Conservation (phyloP, 2,329 filamentous ascomycete species). For the Fusarium camptoceras region DNA sequence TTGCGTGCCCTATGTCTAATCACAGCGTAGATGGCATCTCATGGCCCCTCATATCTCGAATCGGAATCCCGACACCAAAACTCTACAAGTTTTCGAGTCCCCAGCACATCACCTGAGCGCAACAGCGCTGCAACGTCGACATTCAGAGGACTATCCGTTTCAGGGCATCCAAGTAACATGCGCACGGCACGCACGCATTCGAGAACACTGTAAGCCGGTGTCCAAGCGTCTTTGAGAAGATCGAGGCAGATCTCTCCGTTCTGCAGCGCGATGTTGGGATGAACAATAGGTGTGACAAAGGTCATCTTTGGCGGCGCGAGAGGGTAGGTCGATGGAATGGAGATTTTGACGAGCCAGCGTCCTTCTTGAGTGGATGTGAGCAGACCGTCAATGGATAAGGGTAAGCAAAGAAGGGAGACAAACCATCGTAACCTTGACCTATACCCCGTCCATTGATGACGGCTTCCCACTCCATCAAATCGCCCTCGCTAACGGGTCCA, state of each 20-base stretch:
- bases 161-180: conserved; percentile 72
- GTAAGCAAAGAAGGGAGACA: neutral
- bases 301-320: conserved; percentile 78
- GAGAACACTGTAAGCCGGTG: conserved; percentile 84
- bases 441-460: conserved; percentile 70
- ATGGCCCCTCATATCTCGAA: conserved; percentile 54
- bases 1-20: neutral
- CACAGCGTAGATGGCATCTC: neutral
- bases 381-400: neutral
- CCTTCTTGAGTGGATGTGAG: conserved; percentile 62
- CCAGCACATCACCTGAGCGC: conserved; percentile 74
- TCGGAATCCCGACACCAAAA: conserved; percentile 68
- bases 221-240: conserved; percentile 83
- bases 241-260: conserved; percentile 96
- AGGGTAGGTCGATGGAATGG: conserved; percentile 83
- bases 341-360: conserved; percentile 84
- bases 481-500: conserved; percentile 64
- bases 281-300: conserved; percentile 87
- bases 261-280: conserved; percentile 78
- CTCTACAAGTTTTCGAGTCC: conserved; percentile 76
- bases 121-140: conserved; percentile 81
- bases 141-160: conserved; percentile 80
- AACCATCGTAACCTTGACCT: conserved; percentile 68
- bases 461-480: conserved; percentile 69
- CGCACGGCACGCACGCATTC: conserved; percentile 79